A percentile compares a stretch with the other conserved stretches of the same genome.
These are phyloP conservation scores for Talinum fruticosum DNA, from an alignment of 148 eudicot species.

Conservation along the genomic window DNA sequence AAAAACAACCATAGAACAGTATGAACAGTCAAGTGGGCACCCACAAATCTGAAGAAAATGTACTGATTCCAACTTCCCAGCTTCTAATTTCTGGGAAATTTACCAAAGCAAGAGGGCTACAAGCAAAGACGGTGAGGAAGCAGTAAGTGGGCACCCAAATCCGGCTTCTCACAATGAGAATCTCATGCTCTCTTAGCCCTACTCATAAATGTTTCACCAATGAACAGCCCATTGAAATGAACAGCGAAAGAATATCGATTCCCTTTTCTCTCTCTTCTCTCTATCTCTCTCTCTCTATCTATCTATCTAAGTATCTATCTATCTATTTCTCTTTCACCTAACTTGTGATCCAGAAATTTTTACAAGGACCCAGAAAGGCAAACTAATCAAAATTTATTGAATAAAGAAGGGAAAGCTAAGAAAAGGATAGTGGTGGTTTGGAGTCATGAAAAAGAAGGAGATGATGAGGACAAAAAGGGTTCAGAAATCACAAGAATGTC, in stretches of 20 bases:
- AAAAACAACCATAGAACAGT: slow-evolving; percentile 7
- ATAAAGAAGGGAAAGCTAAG: neutral
- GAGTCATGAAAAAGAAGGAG: slow-evolving; percentile 26
- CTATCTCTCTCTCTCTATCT: slow-evolving; percentile 5
- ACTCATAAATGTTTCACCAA: neutral
- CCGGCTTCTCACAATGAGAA: slow-evolving; percentile 12
- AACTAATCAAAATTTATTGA: slow-evolving; percentile 5
- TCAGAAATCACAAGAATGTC: slow-evolving; percentile 31
- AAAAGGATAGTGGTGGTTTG: slow-evolving; percentile 7
- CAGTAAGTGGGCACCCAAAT: slow-evolving; percentile 25
- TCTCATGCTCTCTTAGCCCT: slow-evolving; percentile 6
- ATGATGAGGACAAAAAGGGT: slow-evolving; percentile 23
- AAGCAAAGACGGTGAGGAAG: neutral
- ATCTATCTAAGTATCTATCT: neutral
- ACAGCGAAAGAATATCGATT: neutral
- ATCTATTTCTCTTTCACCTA: slow-evolving; percentile 10
- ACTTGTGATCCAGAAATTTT: slow-evolving; percentile 27
- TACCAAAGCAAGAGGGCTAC: slow-evolving; percentile 8
- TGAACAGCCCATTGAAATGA: neutral
- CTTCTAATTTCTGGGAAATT: slow-evolving; percentile 15
- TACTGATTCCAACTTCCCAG: slow-evolving; percentile 1
- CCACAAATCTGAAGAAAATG: slow-evolving; percentile 1
- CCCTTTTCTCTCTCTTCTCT: neutral
- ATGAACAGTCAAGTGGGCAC: slow-evolving; percentile 6
- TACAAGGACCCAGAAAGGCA: slow-evolving; percentile 25